Percentiles rank a stretch among this genome's conserved stretches.
Conservation (phyloP, 1,284 basidiomycete genomes). For the Pulveroboletus sp. region DNA sequence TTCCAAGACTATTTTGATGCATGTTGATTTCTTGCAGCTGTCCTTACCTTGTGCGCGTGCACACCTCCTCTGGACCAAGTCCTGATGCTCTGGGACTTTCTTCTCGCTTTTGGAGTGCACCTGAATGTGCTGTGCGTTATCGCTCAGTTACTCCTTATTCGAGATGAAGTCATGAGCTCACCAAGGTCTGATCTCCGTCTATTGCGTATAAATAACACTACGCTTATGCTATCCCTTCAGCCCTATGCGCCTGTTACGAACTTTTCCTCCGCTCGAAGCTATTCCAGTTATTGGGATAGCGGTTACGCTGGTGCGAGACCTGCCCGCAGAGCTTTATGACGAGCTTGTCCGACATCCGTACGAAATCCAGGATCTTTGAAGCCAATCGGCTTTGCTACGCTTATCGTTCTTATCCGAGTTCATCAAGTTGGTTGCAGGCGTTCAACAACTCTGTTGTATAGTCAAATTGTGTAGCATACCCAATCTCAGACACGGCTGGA, state of each 20-base stretch:
- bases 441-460: conserved; percentile 13
- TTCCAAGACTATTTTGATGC: conserved; percentile 3
- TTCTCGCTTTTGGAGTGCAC: conserved; percentile 94
- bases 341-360: conserved; percentile 91
- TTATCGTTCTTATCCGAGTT: background rate
- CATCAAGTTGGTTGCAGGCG: conserved; percentile 13
- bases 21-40: conserved; percentile 52
- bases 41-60: conserved; percentile 94
- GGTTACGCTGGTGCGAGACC: conserved; percentile 88
- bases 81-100: conserved; percentile 94
- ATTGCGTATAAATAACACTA: background rate
- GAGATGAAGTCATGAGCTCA: conserved; percentile 84
- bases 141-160: conserved; percentile 88
- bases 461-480: conserved; percentile 31
- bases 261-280: conserved; percentile 90
- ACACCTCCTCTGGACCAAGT: conserved; percentile 96
- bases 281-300: conserved; percentile 88
- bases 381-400: conserved; percentile 1
- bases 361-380: conserved; percentile 46
- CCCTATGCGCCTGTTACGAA: conserved; percentile 94
- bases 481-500: background rate
- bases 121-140: conserved; percentile 96
- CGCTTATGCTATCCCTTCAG: conserved; percentile 45
- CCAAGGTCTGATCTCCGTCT: conserved; percentile 59
- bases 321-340: conserved; percentile 86